Percentiles rank a stretch among this genome's conserved stretches.
phyloP scores from a whole-genome alignment of 345 rosid genomes.

The Ailanthus altissimus region DNA sequence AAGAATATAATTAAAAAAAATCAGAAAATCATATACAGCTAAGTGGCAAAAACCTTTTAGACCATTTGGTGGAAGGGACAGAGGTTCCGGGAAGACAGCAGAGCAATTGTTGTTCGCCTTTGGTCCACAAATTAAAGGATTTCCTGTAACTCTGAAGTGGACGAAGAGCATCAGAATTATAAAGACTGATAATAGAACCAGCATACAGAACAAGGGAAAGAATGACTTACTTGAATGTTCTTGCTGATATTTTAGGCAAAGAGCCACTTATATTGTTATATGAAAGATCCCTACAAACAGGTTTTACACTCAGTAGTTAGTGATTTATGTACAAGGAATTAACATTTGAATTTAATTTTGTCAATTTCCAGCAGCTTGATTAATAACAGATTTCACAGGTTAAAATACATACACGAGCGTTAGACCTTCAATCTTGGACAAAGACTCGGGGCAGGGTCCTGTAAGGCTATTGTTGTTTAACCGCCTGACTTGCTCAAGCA shows the following conservation, averaged over 20 bases:
- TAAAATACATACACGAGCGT: constrained; percentile 72
- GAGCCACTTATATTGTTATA: constrained; percentile 94
- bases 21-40: background rate
- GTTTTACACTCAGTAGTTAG: constrained; percentile 13
- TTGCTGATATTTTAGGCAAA: constrained; percentile 84
- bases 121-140: constrained; percentile 80
- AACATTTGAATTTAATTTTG: background rate
- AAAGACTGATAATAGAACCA: background rate
- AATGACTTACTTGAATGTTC: constrained; percentile 85
- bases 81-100: constrained; percentile 89
- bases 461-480: constrained; percentile 93
- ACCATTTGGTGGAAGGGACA: constrained; percentile 81
- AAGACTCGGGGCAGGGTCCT: constrained; percentile 75
- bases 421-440: constrained; percentile 83
- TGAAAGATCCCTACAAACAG: constrained; percentile 74
- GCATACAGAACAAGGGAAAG: constrained; percentile 12
- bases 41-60: constrained; percentile 42
- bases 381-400: constrained; percentile 6
- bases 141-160: constrained; percentile 70
- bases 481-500: constrained; percentile 56
- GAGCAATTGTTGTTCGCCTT: constrained; percentile 71
- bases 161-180: constrained; percentile 22
- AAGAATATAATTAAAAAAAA: background rate
- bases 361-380: background rate
- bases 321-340: background rate